Evolutionary conservation across 805 yeast species (phyloP), one percentile per base, ranked within the genome.

Genomic region (Zygoascus ofunaensis): DNA sequence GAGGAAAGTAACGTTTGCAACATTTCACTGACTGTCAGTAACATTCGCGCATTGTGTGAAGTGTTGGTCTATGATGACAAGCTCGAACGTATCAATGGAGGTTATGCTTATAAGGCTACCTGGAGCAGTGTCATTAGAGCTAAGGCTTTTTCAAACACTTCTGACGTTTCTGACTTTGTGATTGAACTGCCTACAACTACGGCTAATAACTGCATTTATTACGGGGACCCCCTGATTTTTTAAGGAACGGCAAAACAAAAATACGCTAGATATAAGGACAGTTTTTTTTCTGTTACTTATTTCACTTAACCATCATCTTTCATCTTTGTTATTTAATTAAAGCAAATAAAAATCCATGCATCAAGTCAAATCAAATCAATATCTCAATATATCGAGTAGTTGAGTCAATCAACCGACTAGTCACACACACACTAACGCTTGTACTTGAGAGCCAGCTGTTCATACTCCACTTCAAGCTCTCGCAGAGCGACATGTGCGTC

Each of bases 51-150:
- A 0, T 67, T 92, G 19, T 87, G 97, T 61, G 94, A 87, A 51
- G 97, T 92, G 14, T 66, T 92, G 38, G 78, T 82, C 1, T 86
- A 73, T 61, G 98, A 92, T 56, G 95, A 87, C 55, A 83, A 80
- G 60, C 60, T 92, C 41, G 97, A 87, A 58, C 68, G 72, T 44
- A 69, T 78, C 2, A 70, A 71, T 35, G 68, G 75, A 23, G 79
- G 69, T 2, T 75, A 80, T 51, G 73, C 79, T 37, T 90, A 82
- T 62, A 77, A 74, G 55, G 92, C 94, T 0, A 82, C 95, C 1
- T 80, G 90, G 79, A 87, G 81, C 53, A 80, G 89, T 57, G 79
- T 84, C 1, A 61, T 82, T 37, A 89, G 80, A 55, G 76, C 84
- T 43, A 86, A 82, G 2, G 76, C 73, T 42, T 36, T 19, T 36